Evolutionary conservation across 2,329 filamentous ascomycete species (phyloP), one percentile per base, ranked within the genome.

Genomic region (Talaromyces sp.): DNA sequence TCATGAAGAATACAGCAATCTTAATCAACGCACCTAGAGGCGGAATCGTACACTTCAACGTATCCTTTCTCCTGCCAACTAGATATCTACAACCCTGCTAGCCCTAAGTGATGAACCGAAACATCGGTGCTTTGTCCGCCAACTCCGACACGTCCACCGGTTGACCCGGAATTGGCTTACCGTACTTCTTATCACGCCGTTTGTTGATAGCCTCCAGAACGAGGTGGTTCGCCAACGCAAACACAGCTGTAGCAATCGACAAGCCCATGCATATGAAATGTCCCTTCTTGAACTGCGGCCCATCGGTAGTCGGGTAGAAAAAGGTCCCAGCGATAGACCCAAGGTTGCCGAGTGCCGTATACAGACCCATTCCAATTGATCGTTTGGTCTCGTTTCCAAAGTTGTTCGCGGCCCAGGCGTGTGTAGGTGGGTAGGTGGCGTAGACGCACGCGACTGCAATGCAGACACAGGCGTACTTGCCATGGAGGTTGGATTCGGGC

Each of bases 21-120:
- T 45, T 75, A 10, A 66, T 75, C 50, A 75, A 74, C 52, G 63
- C 67, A 0, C 71, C 73, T 0, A 63, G 73, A 0, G 73, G 71
- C 0, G 72, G 70, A 7, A 28, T 28, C 7, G 25, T 28, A 28
- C 25, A 28, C 3, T 28, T 28, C 25, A 7, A 28, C 7, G 7
- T 7, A 28, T 28, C 25, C 4, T 28, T 28, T 7, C 7, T 28
- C 25, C 25, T 28, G 25, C 25, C 25, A 28, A 28, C 7, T 28
- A 3, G 25, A 28, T 7, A 28, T 28, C 25, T 28, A n/a, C n/a
- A n/a, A n/a, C n/a, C n/a, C n/a, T n/a, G n/a, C n/a, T 19, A 50
- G 25, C 22, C 25, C 41, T 46, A 56, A 40, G 54, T 56, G 31
- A 56, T 56, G 15, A 56, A 56, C 25, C 54, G 55, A 31, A 57